phyloP scores from a whole-genome alignment of 192 early-diverging fungal species.

The Mortierella alpina region DNA sequence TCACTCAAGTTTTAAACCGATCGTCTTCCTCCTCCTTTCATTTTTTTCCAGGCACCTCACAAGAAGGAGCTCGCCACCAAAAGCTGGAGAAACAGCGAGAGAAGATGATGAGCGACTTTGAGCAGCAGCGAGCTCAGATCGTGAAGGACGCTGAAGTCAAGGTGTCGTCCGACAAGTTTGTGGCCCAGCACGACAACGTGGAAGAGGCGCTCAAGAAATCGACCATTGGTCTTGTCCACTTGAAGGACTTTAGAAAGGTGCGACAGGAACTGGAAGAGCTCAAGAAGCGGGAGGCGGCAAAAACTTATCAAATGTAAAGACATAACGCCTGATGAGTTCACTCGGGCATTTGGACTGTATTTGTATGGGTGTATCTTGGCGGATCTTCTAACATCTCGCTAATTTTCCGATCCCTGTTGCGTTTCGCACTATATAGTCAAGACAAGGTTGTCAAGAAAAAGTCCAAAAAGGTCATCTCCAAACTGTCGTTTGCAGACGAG shows the following conservation, averaged over 20 bases:
- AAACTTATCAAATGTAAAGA: constrained; percentile 58
- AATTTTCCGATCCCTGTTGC: neutral
- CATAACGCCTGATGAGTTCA: too few species aligned
- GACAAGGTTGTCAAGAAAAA: constrained; percentile 71
- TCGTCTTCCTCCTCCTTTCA: neutral
- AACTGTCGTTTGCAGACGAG: constrained; percentile 82
- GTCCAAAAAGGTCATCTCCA: constrained; percentile 70
- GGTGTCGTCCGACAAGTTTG: constrained; percentile 81
- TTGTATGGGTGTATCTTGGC: neutral
- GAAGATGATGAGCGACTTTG: constrained; percentile 75
- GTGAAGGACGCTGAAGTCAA: constrained; percentile 77
- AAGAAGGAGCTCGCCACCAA: constrained; percentile 68
- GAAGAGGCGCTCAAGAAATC: constrained; percentile 89
- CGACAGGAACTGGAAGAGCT: constrained; percentile 85
- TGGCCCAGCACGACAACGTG: constrained; percentile 77
- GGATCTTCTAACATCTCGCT: neutral
- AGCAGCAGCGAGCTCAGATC: constrained; percentile 79
- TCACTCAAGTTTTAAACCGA: neutral
- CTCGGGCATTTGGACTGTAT: too few species aligned
- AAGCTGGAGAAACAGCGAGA: constrained; percentile 78
- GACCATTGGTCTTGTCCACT: constrained; percentile 88
- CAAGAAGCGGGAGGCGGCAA: constrained; percentile 76
- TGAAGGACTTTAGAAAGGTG: constrained; percentile 92
- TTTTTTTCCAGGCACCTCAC: constrained; percentile 23
- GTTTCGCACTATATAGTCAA: constrained; percentile 35